phyloP scores from a whole-genome alignment of 139 green algal genomes.

The Haematococcus lacustris region DNA sequence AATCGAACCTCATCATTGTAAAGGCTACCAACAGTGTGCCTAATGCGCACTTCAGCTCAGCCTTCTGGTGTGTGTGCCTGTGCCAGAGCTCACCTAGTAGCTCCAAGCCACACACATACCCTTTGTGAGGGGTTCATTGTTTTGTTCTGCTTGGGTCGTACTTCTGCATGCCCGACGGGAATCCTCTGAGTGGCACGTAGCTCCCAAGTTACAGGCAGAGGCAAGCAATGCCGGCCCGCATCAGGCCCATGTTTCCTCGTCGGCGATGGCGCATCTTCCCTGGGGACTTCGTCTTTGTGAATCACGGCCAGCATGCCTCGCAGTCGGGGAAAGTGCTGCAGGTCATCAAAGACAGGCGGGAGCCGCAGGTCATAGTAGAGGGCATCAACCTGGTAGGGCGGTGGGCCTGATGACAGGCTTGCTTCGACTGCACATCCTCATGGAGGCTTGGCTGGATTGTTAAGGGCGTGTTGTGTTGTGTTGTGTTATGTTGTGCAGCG shows the following conservation, averaged over 20 bases:
- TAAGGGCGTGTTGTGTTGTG: not conserved
- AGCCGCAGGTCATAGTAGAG: constrained; percentile 40
- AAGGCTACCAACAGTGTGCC: no score
- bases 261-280: constrained; percentile 32
- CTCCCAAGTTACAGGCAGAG: no score
- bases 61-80: not conserved
- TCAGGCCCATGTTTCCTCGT: constrained; percentile 36
- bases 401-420: not conserved
- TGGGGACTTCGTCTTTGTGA: constrained; percentile 31
- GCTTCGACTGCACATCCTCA: not conserved
- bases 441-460: not conserved
- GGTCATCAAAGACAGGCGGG: constrained; percentile 29
- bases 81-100: not conserved
- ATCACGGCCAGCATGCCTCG: constrained; percentile 13
- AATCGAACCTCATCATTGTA: no score
- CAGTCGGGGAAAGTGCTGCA: constrained; percentile 35
- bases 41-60: not conserved
- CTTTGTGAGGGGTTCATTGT: no score
- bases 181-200: not conserved
- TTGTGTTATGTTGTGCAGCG: constrained; percentile 13
- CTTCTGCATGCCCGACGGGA: not conserved
- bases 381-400: constrained; percentile 37
- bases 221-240: no score
- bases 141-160: not conserved
- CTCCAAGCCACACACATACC: constrained; percentile 10